Evolutionary conservation across 2,329 filamentous ascomycete species (phyloP).

Genomic region (Aspergillus novoparasiticus): DNA sequence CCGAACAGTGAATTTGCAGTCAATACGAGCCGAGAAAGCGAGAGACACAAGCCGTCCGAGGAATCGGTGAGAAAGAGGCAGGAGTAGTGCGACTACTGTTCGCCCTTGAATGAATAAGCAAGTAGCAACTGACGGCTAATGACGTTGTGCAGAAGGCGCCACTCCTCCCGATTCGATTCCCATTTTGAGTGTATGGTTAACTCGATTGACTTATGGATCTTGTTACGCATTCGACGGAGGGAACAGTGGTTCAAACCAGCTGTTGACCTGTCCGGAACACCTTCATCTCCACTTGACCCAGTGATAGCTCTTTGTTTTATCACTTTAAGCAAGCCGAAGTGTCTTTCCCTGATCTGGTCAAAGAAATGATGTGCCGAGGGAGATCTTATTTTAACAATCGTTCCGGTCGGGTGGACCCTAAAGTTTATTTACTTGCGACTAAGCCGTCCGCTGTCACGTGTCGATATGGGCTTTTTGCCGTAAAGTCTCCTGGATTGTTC

Average conservation of each 20-base stretch:
- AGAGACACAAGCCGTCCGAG: neutral
- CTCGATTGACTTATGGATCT: neutral
- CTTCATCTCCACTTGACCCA: neutral
- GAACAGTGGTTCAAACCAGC: neutral
- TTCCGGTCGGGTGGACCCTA: neutral
- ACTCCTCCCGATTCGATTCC: neutral
- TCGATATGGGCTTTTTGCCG: neutral
- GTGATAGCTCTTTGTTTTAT: neutral
- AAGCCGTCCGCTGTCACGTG: neutral
- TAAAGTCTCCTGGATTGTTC: neutral
- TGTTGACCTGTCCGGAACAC: neutral
- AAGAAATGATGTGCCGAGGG: neutral
- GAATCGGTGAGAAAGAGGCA: neutral
- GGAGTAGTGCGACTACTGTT: neutral
- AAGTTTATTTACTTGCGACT: neutral
- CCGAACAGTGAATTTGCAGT: neutral
- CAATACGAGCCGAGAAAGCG: neutral
- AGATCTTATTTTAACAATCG: neutral
- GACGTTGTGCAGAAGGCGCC: slow-evolving; percentile 12
- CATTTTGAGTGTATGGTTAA: neutral
- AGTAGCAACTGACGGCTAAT: slow-evolving; percentile 10
- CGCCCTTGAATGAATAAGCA: neutral
- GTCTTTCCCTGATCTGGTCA: neutral
- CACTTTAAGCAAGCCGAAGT: neutral
- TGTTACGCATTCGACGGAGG: neutral